Conservation (phyloP, 495 filamentous ascomycete genomes). For the Chaetomium fimeti region DNA sequence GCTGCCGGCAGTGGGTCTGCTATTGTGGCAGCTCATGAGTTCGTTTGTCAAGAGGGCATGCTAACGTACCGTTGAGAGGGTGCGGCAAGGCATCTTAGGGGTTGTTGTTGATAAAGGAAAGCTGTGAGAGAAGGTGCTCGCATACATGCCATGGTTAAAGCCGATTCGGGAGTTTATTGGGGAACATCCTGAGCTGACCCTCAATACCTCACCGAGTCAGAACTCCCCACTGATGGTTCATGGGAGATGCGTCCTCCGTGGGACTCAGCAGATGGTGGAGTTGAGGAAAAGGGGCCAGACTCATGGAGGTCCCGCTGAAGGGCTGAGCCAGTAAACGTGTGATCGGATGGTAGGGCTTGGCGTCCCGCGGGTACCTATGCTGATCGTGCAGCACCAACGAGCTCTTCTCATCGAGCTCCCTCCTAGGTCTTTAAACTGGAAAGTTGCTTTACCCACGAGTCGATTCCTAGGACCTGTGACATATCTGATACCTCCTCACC, state of each 20-base stretch:
- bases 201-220: background rate
- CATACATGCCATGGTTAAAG: background rate
- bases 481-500: too few relatives aligned
- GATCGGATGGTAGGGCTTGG: background rate
- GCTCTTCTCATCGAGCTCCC: too few relatives aligned
- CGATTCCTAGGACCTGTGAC: too few relatives aligned
- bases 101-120: constrained; percentile 14
- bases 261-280: too few relatives aligned
- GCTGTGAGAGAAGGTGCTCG: constrained; percentile 21
- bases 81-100: constrained; percentile 33
- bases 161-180: too few relatives aligned
- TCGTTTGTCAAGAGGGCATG: constrained; percentile 23
- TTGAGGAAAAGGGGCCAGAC: too few relatives aligned
- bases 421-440: too few relatives aligned
- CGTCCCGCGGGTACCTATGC: too few relatives aligned
- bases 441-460: too few relatives aligned
- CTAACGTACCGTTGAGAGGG: constrained; percentile 38
- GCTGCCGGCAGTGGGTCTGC: constrained; percentile 44
- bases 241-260: background rate
- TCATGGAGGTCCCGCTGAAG: too few relatives aligned
- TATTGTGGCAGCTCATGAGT: constrained; percentile 51
- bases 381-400: background rate
- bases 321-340: background rate
- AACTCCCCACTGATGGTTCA: background rate
- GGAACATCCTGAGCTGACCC: background rate